Evolutionary conservation across 2,329 filamentous ascomycete genomes (phyloP).

Genomic region (Penicillium paneum): DNA sequence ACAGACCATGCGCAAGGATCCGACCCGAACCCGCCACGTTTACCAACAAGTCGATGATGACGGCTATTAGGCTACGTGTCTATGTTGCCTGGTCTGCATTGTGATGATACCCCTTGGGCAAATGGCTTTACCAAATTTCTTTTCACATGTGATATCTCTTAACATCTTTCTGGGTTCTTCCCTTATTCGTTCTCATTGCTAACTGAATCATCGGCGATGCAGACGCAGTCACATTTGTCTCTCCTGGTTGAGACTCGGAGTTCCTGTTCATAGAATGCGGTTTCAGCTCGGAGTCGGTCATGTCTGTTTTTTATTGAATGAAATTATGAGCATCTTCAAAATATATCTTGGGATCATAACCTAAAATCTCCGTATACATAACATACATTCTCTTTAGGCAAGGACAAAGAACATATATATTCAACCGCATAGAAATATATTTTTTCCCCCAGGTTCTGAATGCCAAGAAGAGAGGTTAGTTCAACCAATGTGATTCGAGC

Average conservation of each 20-base stretch:
- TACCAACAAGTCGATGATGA: slow-evolving; percentile 75
- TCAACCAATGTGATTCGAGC: background rate
- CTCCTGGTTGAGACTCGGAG: slow-evolving; percentile 16
- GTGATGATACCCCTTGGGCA: slow-evolving; percentile 4
- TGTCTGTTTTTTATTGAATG: slow-evolving; percentile 4
- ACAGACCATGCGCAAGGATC: slow-evolving; percentile 92
- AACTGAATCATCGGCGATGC: slow-evolving; percentile 26
- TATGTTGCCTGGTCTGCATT: background rate
- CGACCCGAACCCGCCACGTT: slow-evolving; percentile 74
- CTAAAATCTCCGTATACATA: background rate
- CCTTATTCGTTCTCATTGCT: slow-evolving; percentile 25
- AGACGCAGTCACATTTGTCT: slow-evolving; percentile 24
- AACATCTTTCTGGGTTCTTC: slow-evolving; percentile 12
- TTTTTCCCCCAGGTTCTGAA: background rate
- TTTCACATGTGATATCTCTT: slow-evolving; percentile 11
- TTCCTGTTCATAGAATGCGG: slow-evolving; percentile 18
- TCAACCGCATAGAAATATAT: background rate
- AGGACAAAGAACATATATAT: background rate
- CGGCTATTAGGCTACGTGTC: slow-evolving; percentile 41
- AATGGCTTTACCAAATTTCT: slow-evolving; percentile 13
- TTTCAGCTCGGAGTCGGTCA: slow-evolving; percentile 17
- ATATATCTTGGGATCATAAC: background rate
- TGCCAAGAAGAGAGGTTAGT: background rate
- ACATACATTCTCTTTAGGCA: background rate
- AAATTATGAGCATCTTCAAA: background rate